Conservation (phyloP, 768 basidiomycete species). For the Boletus reticuloceps region DNA sequence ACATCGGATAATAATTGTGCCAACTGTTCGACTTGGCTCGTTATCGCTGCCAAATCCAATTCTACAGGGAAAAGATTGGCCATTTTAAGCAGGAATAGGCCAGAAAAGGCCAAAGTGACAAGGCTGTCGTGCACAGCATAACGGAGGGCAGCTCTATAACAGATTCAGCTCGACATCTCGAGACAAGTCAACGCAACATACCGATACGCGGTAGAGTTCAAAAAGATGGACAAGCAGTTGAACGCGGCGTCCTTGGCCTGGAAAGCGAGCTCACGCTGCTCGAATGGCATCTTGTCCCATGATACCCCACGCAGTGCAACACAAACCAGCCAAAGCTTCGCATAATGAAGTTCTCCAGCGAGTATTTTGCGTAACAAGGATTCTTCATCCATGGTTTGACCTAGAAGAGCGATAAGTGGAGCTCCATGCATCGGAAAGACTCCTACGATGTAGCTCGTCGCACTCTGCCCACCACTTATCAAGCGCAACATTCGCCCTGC, state of each 20-base stretch:
- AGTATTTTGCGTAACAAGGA: conserved; percentile 85
- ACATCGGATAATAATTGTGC: conserved; percentile 89
- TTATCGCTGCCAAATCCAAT: conserved; percentile 73
- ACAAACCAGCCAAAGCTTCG: conserved; percentile 93
- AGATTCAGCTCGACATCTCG: neutral
- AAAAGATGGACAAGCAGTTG: conserved; percentile 79
- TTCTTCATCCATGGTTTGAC: conserved; percentile 80
- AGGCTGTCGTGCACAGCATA: conserved; percentile 94
- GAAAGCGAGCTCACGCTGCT: conserved; percentile 92
- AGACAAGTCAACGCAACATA: conserved; percentile 31
- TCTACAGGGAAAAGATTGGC: conserved; percentile 89
- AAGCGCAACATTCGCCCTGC: conserved; percentile 80
- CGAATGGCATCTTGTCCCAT: conserved; percentile 96
- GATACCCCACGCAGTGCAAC: conserved; percentile 87
- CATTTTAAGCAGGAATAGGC: conserved; percentile 91
- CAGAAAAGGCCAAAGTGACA: conserved; percentile 88
- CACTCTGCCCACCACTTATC: conserved; percentile 92
- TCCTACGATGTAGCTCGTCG: conserved; percentile 74
- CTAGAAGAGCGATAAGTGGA: conserved; percentile 36
- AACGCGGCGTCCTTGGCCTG: conserved; percentile 93
- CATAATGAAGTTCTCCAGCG: conserved; percentile 85
- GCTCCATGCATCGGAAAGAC: neutral
- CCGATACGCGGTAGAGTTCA: conserved; percentile 80
- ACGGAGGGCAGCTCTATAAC: conserved; percentile 72
- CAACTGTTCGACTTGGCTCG: conserved; percentile 84